phyloP scores from a whole-genome alignment of 495 filamentous ascomycete genomes.

The Neurospora discreta region DNA sequence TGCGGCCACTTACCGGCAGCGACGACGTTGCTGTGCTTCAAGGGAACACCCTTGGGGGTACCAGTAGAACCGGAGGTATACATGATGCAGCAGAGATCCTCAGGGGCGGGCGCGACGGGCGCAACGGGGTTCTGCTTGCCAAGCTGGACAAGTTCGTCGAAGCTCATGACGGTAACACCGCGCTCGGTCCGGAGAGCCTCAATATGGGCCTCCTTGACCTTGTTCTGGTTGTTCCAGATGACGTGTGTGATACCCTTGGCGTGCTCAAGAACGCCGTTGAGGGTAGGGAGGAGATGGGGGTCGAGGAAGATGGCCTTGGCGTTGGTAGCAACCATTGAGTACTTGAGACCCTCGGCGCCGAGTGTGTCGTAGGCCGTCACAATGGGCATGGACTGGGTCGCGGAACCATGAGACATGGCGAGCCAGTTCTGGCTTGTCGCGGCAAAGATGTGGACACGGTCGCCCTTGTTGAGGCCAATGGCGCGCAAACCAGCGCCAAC shows the following conservation, averaged over 20 bases:
- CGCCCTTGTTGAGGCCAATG: slow-evolving; percentile 61
- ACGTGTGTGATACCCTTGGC: slow-evolving; percentile 69
- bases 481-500: slow-evolving; percentile 70
- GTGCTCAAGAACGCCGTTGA: slow-evolving; percentile 71
- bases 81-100: slow-evolving; percentile 97
- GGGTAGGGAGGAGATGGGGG: slow-evolving; percentile 65
- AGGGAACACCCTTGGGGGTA: slow-evolving; percentile 85
- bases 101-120: slow-evolving; percentile 63
- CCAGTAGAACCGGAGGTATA: slow-evolving; percentile 99
- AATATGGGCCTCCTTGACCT: slow-evolving; percentile 67
- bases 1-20: slow-evolving; percentile 56
- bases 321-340: slow-evolving; percentile 80
- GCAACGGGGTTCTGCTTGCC: slow-evolving; percentile 78
- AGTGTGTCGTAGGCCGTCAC: slow-evolving; percentile 76
- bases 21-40: slow-evolving; percentile 83
- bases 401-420: slow-evolving; percentile 44
- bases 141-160: slow-evolving; percentile 72
- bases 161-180: slow-evolving; percentile 64
- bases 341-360: slow-evolving; percentile 82
- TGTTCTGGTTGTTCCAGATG: slow-evolving; percentile 77
- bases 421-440: slow-evolving; percentile 81
- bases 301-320: slow-evolving; percentile 88
- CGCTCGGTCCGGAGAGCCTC: slow-evolving; percentile 66
- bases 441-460: slow-evolving; percentile 80
- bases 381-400: slow-evolving; percentile 51